These are phyloP conservation scores for Saururus chinensis DNA, from an alignment of 164 flowering plant genomes.

Conservation along the genomic window DNA sequence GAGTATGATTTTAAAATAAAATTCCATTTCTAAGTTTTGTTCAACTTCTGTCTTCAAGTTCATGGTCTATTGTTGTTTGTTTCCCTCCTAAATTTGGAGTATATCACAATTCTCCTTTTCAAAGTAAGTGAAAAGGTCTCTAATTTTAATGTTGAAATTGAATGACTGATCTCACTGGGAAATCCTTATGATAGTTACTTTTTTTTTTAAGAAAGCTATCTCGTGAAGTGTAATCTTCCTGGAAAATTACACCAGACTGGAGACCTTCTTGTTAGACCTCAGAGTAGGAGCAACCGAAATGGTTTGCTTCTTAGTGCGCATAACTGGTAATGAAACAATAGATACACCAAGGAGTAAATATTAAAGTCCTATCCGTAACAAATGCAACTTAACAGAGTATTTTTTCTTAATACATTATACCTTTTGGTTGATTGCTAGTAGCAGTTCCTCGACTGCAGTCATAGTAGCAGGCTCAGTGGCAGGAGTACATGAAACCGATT, in stretches of 20 bases:
- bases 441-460: conserved; percentile 15
- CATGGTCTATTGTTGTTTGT: too few relatives aligned
- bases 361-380: neutral
- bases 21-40: too few relatives aligned
- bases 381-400: neutral
- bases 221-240: too few relatives aligned
- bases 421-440: conserved; percentile 56
- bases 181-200: too few relatives aligned
- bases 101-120: too few relatives aligned
- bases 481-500: conserved; percentile 12
- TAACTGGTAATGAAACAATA: conserved; percentile 26
- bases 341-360: neutral
- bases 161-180: too few relatives aligned
- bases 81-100: too few relatives aligned
- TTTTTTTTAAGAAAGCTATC: too few relatives aligned
- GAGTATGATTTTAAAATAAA: too few relatives aligned
- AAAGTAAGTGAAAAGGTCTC: too few relatives aligned
- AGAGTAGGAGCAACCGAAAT: conserved; percentile 53
- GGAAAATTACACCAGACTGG: conserved; percentile 84
- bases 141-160: too few relatives aligned
- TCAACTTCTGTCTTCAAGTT: too few relatives aligned
- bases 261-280: conserved; percentile 89
- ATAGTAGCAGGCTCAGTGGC: conserved; percentile 19
- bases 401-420: conserved; percentile 17
- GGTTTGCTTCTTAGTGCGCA: conserved; percentile 58